Evolutionary conservation across 352 stramenopile species (phyloP), one percentile per base, ranked within the genome.

Genomic region (Pythium aquatile): DNA sequence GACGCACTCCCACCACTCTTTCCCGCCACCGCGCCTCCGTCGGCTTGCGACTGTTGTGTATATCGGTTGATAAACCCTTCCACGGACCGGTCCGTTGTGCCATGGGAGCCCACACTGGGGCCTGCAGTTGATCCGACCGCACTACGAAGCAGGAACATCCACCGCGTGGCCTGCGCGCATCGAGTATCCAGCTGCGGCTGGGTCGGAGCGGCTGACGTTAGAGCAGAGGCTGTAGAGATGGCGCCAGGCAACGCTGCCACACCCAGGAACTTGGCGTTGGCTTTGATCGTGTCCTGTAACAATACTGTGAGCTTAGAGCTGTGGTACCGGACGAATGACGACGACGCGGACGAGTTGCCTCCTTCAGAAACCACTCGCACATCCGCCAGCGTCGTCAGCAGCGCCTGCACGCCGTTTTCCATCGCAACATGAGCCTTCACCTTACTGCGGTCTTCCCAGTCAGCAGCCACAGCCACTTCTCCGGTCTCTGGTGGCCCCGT

Each of bases 221-320:
- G 4, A 46, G 46, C 11, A 44, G 57, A 13, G 42, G 49, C 10
- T 9, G n/a, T 13, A 5, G 62, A 37, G 2, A 53, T 26, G 7
- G 54, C 14, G 16, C 42, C 55, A 5, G 77, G 76, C 1, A 91
- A 54, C 17, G 68, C 68, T 0, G 75, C 75, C 5, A 91, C 52
- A 11, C 53, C 59, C 5, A 91, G 70, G 49, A 88, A 83, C 58
- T 89, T 91, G 37, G 79, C 68, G 7, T 63, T 75, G 5, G 70
- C 55, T n/a, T 87, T 87, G n/a, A 91, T 57, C 5, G 81, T 91
- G 46, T 93, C 84, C 64, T 93, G 84, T 32, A 93, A 71, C 30
- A 93, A 59, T 28, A 91, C 77, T 2, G 84, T 93, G 53, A 93
- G 79, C 58, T 93, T 91, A 55, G 84, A 91, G 60, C 78, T 80